A percentile compares a stretch with the other conserved stretches of the same genome.
Evolutionary conservation across 768 basidiomycete species (phyloP).

Genomic region (Royoungia palumana): DNA sequence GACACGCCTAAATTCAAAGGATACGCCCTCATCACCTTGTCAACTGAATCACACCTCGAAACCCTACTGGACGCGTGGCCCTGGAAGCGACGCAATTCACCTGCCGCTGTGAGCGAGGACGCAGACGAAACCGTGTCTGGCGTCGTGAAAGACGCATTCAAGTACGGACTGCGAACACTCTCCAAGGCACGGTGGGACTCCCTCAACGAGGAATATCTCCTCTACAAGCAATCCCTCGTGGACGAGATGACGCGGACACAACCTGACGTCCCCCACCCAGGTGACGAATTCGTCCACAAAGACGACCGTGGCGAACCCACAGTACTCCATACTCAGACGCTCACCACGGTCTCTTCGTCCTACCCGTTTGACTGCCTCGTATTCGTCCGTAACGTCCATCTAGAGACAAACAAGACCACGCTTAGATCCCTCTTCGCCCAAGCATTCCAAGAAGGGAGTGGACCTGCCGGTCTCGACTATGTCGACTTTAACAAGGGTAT

Average conservation of each 20-base stretch:
- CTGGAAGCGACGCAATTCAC: slow-evolving; percentile 41
- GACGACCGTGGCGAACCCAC: not conserved
- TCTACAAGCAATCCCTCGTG: slow-evolving; percentile 54
- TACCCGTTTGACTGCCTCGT: slow-evolving; percentile 68
- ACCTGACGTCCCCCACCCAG: not conserved
- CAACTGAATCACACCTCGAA: slow-evolving; percentile 36
- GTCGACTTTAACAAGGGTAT: slow-evolving; percentile 78
- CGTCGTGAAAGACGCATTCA: slow-evolving; percentile 42
- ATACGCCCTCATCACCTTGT: slow-evolving; percentile 68
- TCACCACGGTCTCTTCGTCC: slow-evolving; percentile 29
- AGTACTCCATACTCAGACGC: not conserved
- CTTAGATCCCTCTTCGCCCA: slow-evolving; percentile 55
- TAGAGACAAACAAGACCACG: slow-evolving; percentile 79
- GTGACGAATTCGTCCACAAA: not conserved
- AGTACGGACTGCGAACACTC: slow-evolving; percentile 58
- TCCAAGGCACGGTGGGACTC: slow-evolving; percentile 60
- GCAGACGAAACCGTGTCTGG: not conserved
- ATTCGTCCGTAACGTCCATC: slow-evolving; percentile 66
- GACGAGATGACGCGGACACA: slow-evolving; percentile 37
- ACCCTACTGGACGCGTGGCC: slow-evolving; percentile 53
- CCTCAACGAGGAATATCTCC: slow-evolving; percentile 67
- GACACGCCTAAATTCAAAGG: slow-evolving; percentile 63
- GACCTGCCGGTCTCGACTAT: slow-evolving; percentile 56
- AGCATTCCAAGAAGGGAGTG: slow-evolving; percentile 31
- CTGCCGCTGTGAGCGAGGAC: not conserved